Conservation (phyloP, 1,139 yeast species). For the Taphrina flavorubra region DNA sequence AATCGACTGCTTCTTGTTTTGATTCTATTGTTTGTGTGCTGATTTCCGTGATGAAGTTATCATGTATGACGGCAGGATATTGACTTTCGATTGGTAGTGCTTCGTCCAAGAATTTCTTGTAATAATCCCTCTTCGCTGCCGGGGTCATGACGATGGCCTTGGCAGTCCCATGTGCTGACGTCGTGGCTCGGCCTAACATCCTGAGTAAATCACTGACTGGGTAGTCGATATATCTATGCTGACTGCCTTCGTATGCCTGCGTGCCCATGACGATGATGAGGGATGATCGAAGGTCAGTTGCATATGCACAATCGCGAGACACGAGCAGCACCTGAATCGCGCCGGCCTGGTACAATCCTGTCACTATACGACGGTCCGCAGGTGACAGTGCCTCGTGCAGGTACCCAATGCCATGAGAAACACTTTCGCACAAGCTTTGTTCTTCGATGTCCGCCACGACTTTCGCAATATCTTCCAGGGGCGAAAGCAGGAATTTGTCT, state of each 20-base stretch:
- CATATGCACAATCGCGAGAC: constrained; percentile 62
- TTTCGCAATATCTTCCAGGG: constrained; percentile 55
- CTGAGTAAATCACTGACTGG: constrained; percentile 63
- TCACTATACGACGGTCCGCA: constrained; percentile 62
- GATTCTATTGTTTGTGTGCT: constrained; percentile 66
- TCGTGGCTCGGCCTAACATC: constrained; percentile 39
- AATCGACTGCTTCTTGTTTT: constrained; percentile 86
- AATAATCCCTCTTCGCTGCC: constrained; percentile 64
- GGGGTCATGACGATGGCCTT: constrained; percentile 66
- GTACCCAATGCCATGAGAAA: constrained; percentile 72
- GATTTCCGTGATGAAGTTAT: constrained; percentile 73
- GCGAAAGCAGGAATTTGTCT: constrained; percentile 52
- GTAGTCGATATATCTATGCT: constrained; percentile 72
- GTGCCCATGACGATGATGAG: constrained; percentile 74
- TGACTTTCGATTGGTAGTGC: constrained; percentile 86
- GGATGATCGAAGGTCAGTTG: constrained; percentile 59
- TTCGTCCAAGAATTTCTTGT: constrained; percentile 71
- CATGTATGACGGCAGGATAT: constrained; percentile 64
- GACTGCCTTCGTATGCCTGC: constrained; percentile 71
- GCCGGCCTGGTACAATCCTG: constrained; percentile 59
- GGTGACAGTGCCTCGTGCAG: constrained; percentile 65
- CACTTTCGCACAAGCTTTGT: constrained; percentile 54
- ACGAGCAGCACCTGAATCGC: constrained; percentile 63
- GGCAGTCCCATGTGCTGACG: not conserved
- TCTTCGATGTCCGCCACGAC: constrained; percentile 56